A percentile compares a stretch with the other conserved stretches of the same genome.
Evolutionary conservation across 1,139 yeast species (phyloP).

Genomic region (Spathaspora sp.): DNA sequence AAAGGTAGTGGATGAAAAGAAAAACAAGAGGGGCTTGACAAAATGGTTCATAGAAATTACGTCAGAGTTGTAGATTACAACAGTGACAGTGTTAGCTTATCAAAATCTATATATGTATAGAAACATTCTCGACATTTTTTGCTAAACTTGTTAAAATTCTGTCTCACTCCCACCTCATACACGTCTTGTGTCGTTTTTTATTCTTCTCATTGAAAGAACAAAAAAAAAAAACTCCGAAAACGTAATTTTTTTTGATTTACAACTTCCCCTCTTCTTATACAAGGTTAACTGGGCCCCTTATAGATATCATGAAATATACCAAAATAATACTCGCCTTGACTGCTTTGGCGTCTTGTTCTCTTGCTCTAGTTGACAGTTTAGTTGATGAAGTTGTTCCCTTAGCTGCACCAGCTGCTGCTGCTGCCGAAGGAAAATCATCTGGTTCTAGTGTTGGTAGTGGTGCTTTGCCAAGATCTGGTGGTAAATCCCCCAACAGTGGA

Average conservation of each 20-base stretch:
- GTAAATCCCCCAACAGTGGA: constrained; percentile 2
- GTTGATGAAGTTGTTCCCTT: constrained; percentile 7
- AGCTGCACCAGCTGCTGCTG: constrained; percentile 6
- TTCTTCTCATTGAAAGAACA: no score
- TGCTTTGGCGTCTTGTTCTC: constrained; percentile 6
- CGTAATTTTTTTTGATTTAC: neutral
- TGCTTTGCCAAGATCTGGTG: constrained; percentile 9
- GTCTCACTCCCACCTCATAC: neutral
- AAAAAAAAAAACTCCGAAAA: constrained; percentile 1
- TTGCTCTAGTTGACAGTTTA: constrained; percentile 7
- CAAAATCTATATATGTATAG: no score
- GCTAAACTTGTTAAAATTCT: no score
- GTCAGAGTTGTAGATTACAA: no score
- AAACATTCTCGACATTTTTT: no score
- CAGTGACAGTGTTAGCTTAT: no score
- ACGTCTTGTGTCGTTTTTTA: neutral
- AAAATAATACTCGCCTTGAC: constrained; percentile 8
- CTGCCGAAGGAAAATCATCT: no score
- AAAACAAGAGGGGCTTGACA: no score
- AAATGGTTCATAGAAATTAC: no score
- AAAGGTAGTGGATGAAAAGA: no score
- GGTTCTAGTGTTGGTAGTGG: constrained; percentile 1
- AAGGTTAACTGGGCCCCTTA: neutral
- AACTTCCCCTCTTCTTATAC: neutral
- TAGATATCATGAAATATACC: constrained; percentile 9